phyloP scores from a whole-genome alignment of 75 land plant genomes.

The Adiantum capillusveneris region DNA sequence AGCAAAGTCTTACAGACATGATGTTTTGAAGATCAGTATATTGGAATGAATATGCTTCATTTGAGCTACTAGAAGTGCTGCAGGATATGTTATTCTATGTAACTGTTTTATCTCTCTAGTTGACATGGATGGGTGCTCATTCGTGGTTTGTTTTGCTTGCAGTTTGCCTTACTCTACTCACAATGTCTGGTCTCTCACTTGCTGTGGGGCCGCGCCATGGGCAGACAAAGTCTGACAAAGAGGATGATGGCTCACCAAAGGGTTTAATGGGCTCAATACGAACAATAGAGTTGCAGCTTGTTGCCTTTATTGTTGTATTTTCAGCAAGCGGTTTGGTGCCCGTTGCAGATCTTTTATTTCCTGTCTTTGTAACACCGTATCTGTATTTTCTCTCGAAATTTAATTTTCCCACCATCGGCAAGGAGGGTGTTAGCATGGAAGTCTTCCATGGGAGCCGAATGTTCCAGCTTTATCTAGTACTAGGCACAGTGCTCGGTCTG shows the following conservation, averaged over 20 bases:
- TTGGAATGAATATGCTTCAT: no score
- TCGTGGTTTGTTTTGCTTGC: no score
- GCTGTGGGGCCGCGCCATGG: conserved; percentile 43
- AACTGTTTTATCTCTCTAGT: no score
- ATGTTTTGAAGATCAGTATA: no score
- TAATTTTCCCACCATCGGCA: conserved; percentile 48
- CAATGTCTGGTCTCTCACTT: conserved; percentile 55
- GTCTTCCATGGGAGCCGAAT: conserved; percentile 51
- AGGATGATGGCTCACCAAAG: background rate
- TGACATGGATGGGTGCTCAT: no score
- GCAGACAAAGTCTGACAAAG: background rate
- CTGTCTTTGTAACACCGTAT: conserved; percentile 52
- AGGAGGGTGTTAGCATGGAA: conserved; percentile 11
- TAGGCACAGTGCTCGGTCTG: conserved; percentile 68
- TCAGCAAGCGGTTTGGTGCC: conserved; percentile 89
- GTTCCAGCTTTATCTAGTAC: conserved; percentile 60
- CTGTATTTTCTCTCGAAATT: conserved; percentile 46
- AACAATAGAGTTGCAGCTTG: conserved; percentile 83
- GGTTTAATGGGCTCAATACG: conserved; percentile 83
- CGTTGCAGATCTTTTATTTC: conserved; percentile 65
- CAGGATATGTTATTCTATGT: no score
- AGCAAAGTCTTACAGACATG: no score
- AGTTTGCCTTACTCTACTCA: no score
- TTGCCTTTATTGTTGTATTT: conserved; percentile 91
- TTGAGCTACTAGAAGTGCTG: no score